phyloP scores from a whole-genome alignment of 163 green algal species.

The Scenedesmus sp. region DNA sequence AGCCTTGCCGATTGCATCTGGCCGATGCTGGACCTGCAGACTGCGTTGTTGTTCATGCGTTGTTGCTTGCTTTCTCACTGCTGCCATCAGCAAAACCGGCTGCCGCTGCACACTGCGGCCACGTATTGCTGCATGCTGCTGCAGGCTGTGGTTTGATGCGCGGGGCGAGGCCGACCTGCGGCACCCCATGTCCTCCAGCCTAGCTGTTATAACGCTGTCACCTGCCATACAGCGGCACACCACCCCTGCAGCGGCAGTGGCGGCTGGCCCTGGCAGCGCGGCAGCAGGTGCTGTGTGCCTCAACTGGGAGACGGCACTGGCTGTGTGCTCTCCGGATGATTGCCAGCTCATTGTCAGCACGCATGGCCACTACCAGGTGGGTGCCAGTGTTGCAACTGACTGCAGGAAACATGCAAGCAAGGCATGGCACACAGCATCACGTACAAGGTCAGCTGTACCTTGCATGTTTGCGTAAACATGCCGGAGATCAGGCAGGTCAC shows the following conservation, averaged over 20 bases:
- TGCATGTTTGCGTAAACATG: too few species aligned
- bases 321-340: constrained; percentile 10
- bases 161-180: constrained; percentile 11
- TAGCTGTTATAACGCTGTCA: constrained; percentile 16
- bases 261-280: neutral
- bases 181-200: neutral
- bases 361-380: constrained; percentile 25
- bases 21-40: neutral
- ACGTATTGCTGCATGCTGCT: neutral
- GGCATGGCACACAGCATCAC: neutral
- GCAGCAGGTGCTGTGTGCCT: neutral
- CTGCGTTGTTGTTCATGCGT: neutral
- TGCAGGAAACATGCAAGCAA: neutral
- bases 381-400: neutral
- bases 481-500: too few species aligned
- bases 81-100: neutral
- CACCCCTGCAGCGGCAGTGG: neutral
- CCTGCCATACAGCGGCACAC: neutral
- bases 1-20: neutral
- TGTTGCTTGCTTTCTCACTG: too few species aligned
- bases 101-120: neutral
- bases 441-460: neutral
- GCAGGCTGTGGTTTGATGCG: constrained; percentile 35
- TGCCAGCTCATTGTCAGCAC: neutral
- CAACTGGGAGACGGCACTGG: neutral